Base-by-base conservation (phyloP, 2,329 filamentous ascomycete genomes). In the Cercospora canescens region DNA sequence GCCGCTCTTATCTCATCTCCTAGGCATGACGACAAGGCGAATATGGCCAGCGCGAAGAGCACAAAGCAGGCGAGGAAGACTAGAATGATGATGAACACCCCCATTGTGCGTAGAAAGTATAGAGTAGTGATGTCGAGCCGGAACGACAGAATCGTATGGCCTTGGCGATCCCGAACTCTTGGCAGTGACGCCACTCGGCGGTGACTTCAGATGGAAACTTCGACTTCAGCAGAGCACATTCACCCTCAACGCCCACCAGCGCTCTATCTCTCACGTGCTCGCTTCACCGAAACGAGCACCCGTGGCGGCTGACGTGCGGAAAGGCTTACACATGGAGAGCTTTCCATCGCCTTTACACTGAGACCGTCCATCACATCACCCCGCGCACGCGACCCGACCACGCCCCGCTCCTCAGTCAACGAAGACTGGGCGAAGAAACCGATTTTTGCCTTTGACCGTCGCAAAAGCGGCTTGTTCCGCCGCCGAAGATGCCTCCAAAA, bases 401-500 rank as follows among this genome's bases (percentile, higher is more conserved):
- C 32, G 28, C 34, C 24, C 28, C 34, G 30, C 60, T 62, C 52
- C 63, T 57, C 60, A 16, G 34, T 60, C 67, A 67, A 58, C 66
- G 48, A 58, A 67, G 57, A 57, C 61, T 61, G 65, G 61, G 65
- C 61, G 61, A 61, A 56, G 64, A 63, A 60, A 26, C 24, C 30
- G 28, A 37, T 32, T 16, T n/a, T 50, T 3, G 63, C 28, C 48
- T 65, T 50, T 50, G 37, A 45, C 35, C 35, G 61, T 52, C 41
- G 62, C 58, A 26, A 7, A 32, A 21, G 59, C 57, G 41, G 37
- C 59, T 32, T 37, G n/a, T 24, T 60, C 34, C 62, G 63, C 62
- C 66, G 56, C 67, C 81, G 83, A 88, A 75, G 75, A 93, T 94
- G 91, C 83, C 91, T 79, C 91, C 91, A 66, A 93, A 93, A 79